Evolutionary conservation across 345 rosid genomes (phyloP), one percentile per base, ranked within the genome.

Genomic region (Eucalyptus marginata): DNA sequence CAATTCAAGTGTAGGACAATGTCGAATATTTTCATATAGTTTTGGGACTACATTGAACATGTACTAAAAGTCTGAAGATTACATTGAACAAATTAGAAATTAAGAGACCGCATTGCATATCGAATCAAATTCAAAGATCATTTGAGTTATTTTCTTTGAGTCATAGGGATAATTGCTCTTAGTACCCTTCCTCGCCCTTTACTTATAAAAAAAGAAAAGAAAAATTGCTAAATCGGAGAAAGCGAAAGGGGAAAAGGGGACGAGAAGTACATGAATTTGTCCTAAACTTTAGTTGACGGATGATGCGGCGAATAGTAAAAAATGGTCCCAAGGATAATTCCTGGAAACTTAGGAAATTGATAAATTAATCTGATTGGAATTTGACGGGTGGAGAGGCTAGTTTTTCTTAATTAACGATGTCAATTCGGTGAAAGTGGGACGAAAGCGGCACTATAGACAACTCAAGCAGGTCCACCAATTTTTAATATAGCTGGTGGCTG

Each of bases 31-130:
- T 51, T 51, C 7, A 51, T 14, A 49, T 51, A 51, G 18, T 16
- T 7, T 50, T 14, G 17, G 54, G 0, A 50, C 3, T 16, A 50
- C 2, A 50, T 50, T 50, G 3, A 50, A 15, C 1, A 50, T 50
- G 54, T 1, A 50, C 18, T 16, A 16, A 50, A 50, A 50, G 3
- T 17, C 1, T 50, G 7, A 1, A 50, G 1, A 51, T 6, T 7
- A 51, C 20, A 51, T 50, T 15, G 54, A 50, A 50, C 3, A 51
- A 51, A 51, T 51, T 51, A 51, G 7, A 16, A 51, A 15, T 16
- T 15, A 15, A 15, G 18, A 15, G 1, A 6, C 0, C 0, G 7
- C 20, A 7, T 14, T 17, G 1, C 3, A 16, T 0, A 16, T 51
- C 20, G 3, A 17, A 15, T 14, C 17, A 51, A 2, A 51, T 16